A percentile compares a stretch with the other conserved stretches of the same genome.
These are phyloP conservation scores for Skeletonema grethae DNA, from an alignment of 108 stramenopile genomes.

Conservation along the genomic window DNA sequence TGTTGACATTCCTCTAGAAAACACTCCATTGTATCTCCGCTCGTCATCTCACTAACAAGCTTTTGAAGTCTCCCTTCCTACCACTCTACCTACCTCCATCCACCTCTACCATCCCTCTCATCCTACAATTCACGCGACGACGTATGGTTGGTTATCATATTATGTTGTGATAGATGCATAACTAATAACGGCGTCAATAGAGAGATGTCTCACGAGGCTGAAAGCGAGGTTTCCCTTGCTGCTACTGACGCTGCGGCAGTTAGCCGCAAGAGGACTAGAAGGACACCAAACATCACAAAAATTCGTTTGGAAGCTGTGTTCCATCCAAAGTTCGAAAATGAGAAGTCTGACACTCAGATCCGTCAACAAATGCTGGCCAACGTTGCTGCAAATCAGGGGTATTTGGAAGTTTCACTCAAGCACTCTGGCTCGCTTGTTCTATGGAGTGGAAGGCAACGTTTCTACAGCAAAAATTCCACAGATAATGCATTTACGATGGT, in stretches of 20 bases:
- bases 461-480: constrained; percentile 82
- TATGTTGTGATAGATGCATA: not conserved
- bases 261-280: not conserved
- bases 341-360: constrained; percentile 53
- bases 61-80: too few relatives aligned
- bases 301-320: constrained; percentile 75
- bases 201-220: not conserved
- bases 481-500: constrained; percentile 64
- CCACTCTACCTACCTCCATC: too few relatives aligned
- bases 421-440: constrained; percentile 89
- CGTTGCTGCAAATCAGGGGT: constrained; percentile 48
- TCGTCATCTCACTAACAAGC: too few relatives aligned
- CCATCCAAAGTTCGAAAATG: constrained; percentile 91
- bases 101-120: too few relatives aligned
- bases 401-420: constrained; percentile 85
- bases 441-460: constrained; percentile 83
- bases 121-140: too few relatives aligned
- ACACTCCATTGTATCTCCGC: too few relatives aligned
- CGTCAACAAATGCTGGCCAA: constrained; percentile 63
- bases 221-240: not conserved
- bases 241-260: not conserved
- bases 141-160: too few relatives aligned
- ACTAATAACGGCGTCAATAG: not conserved
- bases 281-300: not conserved
- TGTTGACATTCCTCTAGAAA: too few relatives aligned